These are phyloP conservation scores for Plasmodium vinckei DNA, from an alignment of 169 alveolate species.

Conservation along the genomic window DNA sequence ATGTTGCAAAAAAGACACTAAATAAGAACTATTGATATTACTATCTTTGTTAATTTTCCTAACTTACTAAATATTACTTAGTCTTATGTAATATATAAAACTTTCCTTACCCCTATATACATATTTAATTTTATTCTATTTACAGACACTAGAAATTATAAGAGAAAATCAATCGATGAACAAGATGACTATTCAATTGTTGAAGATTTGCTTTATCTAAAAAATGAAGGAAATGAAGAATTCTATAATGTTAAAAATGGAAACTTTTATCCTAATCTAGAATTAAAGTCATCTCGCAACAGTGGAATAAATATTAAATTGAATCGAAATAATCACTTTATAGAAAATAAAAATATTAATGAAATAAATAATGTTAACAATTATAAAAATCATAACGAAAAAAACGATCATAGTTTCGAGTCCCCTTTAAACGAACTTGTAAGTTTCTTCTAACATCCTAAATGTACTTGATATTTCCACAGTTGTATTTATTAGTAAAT, in stretches of 20 bases:
- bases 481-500: neutral
- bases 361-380: conserved; percentile 24
- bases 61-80: neutral
- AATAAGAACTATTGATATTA: neutral
- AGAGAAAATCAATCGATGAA: conserved; percentile 73
- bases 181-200: conserved; percentile 56
- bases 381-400: conserved; percentile 2
- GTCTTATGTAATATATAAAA: neutral
- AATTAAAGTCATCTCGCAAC: conserved; percentile 58
- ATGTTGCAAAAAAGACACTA: conserved; percentile 5
- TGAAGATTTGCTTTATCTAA: conserved; percentile 49
- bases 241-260: conserved; percentile 13
- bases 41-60: neutral
- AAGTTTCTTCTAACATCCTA: conserved; percentile 3
- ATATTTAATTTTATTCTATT: neutral
- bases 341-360: conserved; percentile 9
- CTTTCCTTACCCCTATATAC: neutral
- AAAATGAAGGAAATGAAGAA: conserved; percentile 34
- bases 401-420: conserved; percentile 28
- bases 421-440: conserved; percentile 72
- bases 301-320: conserved; percentile 47
- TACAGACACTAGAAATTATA: conserved; percentile 59
- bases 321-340: neutral
- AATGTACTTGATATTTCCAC: neutral
- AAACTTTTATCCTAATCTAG: conserved; percentile 26